Base-by-base conservation (phyloP, 2,329 filamentous ascomycete genomes). In the Fusarium redolens region DNA sequence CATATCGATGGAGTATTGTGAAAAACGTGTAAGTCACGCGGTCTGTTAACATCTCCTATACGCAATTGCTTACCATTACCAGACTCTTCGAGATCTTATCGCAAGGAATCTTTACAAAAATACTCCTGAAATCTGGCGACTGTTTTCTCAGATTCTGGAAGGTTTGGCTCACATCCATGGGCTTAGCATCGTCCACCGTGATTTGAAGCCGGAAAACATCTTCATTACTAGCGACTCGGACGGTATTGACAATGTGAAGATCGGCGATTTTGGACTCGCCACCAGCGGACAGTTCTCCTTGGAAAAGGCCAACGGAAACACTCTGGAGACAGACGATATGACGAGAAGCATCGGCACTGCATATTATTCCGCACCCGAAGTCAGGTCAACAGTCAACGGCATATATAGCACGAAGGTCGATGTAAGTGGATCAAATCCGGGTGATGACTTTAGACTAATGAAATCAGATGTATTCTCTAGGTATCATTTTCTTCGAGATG, bases 401-500 rank as follows among this genome's bases (percentile, higher is more conserved):
- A 91, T 91, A 69, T 98, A 98, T 80, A 97, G 93, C 67, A 92
- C 94, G 64, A 98, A 98, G 81, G 95, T 98, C 2, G 96, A 99
- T 84, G 90, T 92, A 82, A 85, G 90, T 86, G 44, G 14, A 52
- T 4, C 10, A 14, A 25, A 5, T 18, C 22, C 11, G 15, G 9
- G 4, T 1, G 10, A 7, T 25, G 15, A 6, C 8, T 40, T 13
- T 56, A 11, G 35, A 25, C 52, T 68, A 60, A 75, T 73, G 77
- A 57, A n/a, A 1, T 1, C 62, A 91, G 88, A 98, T 99, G 96
- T 99, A 96, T 80, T 98, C 96, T 0, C 86, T 99, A 45, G 96
- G 96, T 1, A 93, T 99, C 71, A 98, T 99, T 64, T 97, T 99
- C 83, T 98, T 98, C 75, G 96, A 99, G 82, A 99, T 99, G 96